Conservation (phyloP, 2,329 filamentous ascomycete genomes). For the Aspergillus udagawae region DNA sequence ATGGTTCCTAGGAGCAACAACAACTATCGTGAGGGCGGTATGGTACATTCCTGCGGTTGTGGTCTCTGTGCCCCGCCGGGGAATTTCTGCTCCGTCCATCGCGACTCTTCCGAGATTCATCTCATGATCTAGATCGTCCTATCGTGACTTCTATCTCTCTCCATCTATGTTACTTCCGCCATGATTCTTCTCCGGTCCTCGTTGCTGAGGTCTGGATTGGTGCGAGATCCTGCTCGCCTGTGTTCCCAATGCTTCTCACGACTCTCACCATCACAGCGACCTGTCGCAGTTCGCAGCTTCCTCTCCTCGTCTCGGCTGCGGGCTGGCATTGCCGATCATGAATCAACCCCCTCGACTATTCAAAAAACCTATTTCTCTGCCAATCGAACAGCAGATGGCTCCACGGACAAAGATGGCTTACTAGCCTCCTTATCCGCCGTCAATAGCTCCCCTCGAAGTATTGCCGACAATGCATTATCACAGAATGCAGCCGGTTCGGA, state of each 20-base stretch:
- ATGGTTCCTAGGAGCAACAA: neutral
- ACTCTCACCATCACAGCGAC: constrained; percentile 11
- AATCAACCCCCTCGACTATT: constrained; percentile 23
- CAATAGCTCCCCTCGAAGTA: constrained; percentile 14
- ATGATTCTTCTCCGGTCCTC: constrained; percentile 38
- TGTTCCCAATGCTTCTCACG: constrained; percentile 34
- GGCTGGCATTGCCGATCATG: constrained; percentile 25
- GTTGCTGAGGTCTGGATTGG: constrained; percentile 28
- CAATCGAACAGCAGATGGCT: constrained; percentile 22
- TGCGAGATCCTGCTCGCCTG: constrained; percentile 26
- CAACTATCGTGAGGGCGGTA: neutral
- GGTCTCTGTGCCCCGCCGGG: constrained; percentile 26
- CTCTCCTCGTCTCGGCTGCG: constrained; percentile 26
- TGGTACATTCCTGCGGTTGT: constrained; percentile 18
- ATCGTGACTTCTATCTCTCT: constrained; percentile 1
- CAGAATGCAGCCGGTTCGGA: constrained; percentile 13
- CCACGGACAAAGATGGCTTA: constrained; percentile 18
- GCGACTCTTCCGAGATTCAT: constrained; percentile 3
- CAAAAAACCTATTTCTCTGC: constrained; percentile 40
- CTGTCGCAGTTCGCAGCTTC: constrained; percentile 28
- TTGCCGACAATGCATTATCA: constrained; percentile 10
- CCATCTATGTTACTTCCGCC: constrained; percentile 16
- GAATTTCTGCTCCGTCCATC: constrained; percentile 19
- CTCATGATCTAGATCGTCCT: neutral
- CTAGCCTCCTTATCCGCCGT: constrained; percentile 25